Evolutionary conservation across 1,284 basidiomycete species (phyloP).

Genomic region (Sphaerobolus stellatus): DNA sequence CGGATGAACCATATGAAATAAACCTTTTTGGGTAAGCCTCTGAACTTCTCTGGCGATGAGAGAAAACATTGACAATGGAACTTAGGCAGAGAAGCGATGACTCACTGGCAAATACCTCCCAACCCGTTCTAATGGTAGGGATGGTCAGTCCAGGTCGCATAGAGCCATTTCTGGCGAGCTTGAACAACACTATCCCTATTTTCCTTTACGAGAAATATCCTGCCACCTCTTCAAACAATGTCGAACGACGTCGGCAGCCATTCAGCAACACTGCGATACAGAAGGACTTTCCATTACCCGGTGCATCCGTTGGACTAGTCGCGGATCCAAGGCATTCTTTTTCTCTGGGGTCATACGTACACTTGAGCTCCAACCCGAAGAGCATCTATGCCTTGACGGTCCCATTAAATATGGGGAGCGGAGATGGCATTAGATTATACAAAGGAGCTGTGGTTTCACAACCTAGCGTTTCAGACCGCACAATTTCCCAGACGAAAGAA

Average conservation of each 20-base stretch:
- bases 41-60: too few species aligned
- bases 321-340: slow-evolving; percentile 1
- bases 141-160: not conserved
- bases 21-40: slow-evolving; percentile 5
- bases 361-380: not conserved
- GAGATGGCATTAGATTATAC: not conserved
- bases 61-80: not conserved
- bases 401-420: not conserved
- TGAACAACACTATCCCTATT: not conserved
- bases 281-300: not conserved
- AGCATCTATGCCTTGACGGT: slow-evolving; percentile 2
- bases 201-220: slow-evolving; percentile 1
- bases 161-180: not conserved
- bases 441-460: slow-evolving; percentile 4
- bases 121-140: slow-evolving; percentile 1
- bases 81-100: not conserved
- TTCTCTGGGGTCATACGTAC: slow-evolving; percentile 4
- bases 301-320: slow-evolving; percentile 2
- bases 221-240: not conserved
- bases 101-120: not conserved
- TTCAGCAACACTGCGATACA: not conserved
- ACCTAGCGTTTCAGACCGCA: slow-evolving; percentile 6
- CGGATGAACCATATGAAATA: slow-evolving; percentile 9
- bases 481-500: not conserved
- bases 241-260: not conserved